Percentiles rank a stretch among this genome's conserved stretches.
Evolutionary conservation across 129 eudicot species (phyloP).

Genomic region (Artemisia argyi): DNA sequence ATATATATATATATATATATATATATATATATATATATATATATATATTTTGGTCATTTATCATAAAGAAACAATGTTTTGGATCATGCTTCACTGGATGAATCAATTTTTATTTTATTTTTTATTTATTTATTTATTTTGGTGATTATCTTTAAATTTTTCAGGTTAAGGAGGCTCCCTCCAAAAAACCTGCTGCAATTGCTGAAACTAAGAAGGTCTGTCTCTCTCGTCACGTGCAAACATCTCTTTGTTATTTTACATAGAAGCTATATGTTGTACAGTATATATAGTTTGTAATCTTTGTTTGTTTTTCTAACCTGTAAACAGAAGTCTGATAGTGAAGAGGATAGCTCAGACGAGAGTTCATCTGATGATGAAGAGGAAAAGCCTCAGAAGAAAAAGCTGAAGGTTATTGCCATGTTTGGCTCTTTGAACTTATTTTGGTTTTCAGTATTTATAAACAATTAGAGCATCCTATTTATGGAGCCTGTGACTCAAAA

Average conservation of each 20-base stretch:
- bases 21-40: too few species aligned
- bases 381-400: not conserved
- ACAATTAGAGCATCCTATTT: not conserved
- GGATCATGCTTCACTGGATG: not conserved
- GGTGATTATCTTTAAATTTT: not conserved
- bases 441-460: not conserved
- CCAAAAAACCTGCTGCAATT: not conserved
- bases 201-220: not conserved
- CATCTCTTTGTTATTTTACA: too few species aligned
- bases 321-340: not conserved
- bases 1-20: too few species aligned
- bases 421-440: not conserved
- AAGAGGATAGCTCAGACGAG: not conserved
- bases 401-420: not conserved
- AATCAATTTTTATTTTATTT: too few species aligned
- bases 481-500: too few species aligned
- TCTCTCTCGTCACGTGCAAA: too few species aligned
- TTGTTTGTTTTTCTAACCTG: not conserved
- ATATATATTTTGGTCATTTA: too few species aligned
- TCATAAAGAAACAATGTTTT: too few species aligned
- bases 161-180: not conserved
- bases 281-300: not conserved
- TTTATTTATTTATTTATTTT: not conserved
- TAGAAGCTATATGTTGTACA: too few species aligned
- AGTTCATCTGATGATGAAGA: conserved; percentile 6